Percentiles rank a stretch among this genome's conserved stretches.
Conservation (phyloP, 352 stramenopile genomes). For the Blastocystis sp. region DNA sequence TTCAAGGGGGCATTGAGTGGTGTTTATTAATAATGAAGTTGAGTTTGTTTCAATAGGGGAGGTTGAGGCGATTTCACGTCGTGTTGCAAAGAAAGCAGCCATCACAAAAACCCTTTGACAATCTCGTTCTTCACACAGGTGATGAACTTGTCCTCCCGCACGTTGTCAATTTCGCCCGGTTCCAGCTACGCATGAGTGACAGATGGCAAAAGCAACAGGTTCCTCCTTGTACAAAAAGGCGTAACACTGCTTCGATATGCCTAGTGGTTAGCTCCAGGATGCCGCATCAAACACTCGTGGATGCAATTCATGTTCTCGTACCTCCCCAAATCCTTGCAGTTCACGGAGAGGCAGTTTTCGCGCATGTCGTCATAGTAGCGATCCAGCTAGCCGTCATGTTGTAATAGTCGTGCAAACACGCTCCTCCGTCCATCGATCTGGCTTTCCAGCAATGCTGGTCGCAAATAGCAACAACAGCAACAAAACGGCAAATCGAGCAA, state of each 20-base stretch:
- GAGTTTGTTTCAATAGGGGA: no score
- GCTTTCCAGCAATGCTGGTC: background rate
- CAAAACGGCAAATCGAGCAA: background rate
- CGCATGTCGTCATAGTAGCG: slow-evolving; percentile 24
- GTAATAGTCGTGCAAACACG: background rate
- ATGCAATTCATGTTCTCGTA: slow-evolving; percentile 65
- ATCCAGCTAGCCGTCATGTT: background rate
- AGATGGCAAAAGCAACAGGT: background rate
- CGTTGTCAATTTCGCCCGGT: slow-evolving; percentile 22
- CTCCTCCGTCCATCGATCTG: background rate
- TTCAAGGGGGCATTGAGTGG: no score
- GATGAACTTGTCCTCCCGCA: slow-evolving; percentile 37
- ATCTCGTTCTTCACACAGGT: slow-evolving; percentile 41
- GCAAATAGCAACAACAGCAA: background rate
- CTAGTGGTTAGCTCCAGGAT: background rate
- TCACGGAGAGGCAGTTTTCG: background rate
- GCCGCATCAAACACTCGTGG: background rate
- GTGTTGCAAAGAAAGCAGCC: background rate
- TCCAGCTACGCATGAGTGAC: slow-evolving; percentile 14
- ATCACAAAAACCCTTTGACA: background rate
- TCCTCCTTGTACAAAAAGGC: background rate
- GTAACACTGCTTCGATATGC: slow-evolving; percentile 49
- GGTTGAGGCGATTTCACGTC: background rate
- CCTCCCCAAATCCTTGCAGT: slow-evolving; percentile 30
- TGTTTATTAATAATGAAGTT: no score